Conservation (phyloP, 1,284 basidiomycete genomes). For the Rhodotorula sp. region DNA sequence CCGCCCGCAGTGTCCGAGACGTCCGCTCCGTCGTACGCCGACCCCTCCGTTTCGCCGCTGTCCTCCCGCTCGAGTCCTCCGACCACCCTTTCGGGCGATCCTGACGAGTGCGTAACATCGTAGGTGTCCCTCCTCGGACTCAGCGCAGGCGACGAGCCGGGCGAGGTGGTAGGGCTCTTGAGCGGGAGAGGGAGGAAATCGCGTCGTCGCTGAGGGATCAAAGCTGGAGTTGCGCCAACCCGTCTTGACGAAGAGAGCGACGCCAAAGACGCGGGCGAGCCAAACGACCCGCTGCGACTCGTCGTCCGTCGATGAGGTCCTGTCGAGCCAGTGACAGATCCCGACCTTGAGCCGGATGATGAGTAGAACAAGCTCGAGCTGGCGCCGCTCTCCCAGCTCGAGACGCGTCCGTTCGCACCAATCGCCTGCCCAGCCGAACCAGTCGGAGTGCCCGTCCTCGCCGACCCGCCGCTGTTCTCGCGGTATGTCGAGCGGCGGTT, state of each 20-base stretch:
- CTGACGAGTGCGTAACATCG: background rate
- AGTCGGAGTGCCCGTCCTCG: too few species aligned
- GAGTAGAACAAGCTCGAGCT: conserved; percentile 43
- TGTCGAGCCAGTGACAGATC: conserved; percentile 1
- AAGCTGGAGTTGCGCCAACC: conserved; percentile 12
- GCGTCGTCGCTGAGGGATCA: conserved; percentile 34
- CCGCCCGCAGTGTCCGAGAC: conserved; percentile 1
- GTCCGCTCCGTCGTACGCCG: background rate
- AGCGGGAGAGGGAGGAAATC: conserved; percentile 39
- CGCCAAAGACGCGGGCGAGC: conserved; percentile 1
- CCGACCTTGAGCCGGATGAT: conserved; percentile 20
- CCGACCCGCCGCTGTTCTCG: background rate
- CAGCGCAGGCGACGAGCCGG: background rate
- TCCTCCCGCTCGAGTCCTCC: background rate
- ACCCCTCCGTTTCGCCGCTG: background rate
- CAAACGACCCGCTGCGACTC: conserved; percentile 15
- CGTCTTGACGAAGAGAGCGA: conserved; percentile 1
- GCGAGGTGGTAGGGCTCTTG: conserved; percentile 2
- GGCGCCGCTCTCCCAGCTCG: conserved; percentile 41
- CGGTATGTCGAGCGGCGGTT: conserved; percentile 4
- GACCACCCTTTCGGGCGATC: background rate
- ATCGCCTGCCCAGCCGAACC: background rate
- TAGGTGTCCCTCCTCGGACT: conserved; percentile 20
- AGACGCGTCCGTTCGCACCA: conserved; percentile 16
- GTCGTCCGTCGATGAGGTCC: conserved; percentile 12